Conservation (phyloP, 192 early-diverging fungal species). For the Obelidium mucronatum region DNA sequence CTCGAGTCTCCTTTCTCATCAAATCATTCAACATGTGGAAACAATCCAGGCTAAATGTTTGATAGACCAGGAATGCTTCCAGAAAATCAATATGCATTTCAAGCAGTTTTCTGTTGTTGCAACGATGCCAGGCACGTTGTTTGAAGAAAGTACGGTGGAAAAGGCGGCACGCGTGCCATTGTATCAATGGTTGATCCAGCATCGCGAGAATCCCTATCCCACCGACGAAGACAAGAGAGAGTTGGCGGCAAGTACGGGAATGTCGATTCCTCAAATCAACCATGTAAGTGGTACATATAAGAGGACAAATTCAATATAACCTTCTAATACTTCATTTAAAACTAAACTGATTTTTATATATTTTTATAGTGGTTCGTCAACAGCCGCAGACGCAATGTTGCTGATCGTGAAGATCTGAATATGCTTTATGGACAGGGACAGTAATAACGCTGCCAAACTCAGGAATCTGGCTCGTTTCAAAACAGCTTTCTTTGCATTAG, state of each 20-base stretch:
- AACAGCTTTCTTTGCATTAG: no score
- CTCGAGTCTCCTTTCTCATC: neutral
- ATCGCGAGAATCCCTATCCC: constrained; percentile 22
- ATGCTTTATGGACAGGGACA: constrained; percentile 30
- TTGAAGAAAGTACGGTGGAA: neutral
- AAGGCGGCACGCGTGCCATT: constrained; percentile 3
- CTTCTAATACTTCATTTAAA: no score
- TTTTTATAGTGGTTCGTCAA: constrained; percentile 26
- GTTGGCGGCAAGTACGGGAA: constrained; percentile 9
- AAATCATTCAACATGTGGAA: neutral
- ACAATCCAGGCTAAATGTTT: constrained; percentile 16
- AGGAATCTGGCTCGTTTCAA: no score
- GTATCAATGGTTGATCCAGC: constrained; percentile 29
- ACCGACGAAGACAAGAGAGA: constrained; percentile 20
- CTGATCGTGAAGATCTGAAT: constrained; percentile 23
- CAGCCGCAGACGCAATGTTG: constrained; percentile 13
- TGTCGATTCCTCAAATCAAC: constrained; percentile 13
- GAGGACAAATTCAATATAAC: neutral
- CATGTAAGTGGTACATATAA: constrained; percentile 2
- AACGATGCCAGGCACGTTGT: constrained; percentile 15
- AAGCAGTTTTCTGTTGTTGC: neutral
- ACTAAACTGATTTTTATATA: neutral
- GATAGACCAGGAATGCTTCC: constrained; percentile 17
- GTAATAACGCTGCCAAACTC: no score
- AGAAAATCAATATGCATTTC: neutral